Evolutionary conservation across 805 yeast genomes (phyloP), one percentile per base, ranked within the genome.

Genomic region (Metschnikowia kofuensis): DNA sequence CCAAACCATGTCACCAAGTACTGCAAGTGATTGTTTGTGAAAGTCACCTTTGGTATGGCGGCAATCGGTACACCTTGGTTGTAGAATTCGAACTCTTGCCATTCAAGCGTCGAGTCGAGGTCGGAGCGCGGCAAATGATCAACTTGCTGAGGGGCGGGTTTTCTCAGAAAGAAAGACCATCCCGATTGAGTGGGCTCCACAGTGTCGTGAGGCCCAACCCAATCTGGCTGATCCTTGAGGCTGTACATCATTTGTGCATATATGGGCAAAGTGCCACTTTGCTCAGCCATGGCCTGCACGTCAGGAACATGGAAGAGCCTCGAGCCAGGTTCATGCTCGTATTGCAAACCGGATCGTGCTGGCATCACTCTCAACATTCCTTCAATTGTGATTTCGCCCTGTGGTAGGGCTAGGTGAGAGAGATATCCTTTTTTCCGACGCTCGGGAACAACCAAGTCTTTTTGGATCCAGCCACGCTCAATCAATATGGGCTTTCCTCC

Each of bases 1-100:
- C 97, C 96, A 65, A 88, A 92, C 99, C 99, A 94, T 0, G 99
- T 94, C 16, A 89, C 82, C 61, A 94, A 70, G 65, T 94, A 94
- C 65, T 92, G 96, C 65, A 91, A 69, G 63, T 94, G 99, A 62
- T 90, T 89, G 65, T 94, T 94, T 52, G 86, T 83, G 62, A 89
- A 78, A 56, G 84, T 91, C 32, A 92, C 80, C 57, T 81, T 82
- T n/a, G 97, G 91, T 8, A 75, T 68, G 47, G 85, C 83, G 1
- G 96, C 99, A 10, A 94, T 65, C 10, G 99, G 99, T 6, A 92
- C 92, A 46, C 99, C 99, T 6, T 88, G 85, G 49, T 76, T 79
- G 47, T 82, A 69, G 60, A 87, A 83, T 65, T 88, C 77, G 50
- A 71, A 66, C 52, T 71, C 76, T 53, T 71, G 77, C 56, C 64